Conservation (phyloP, 805 yeast species). For the Metschnikowia continentalis region DNA sequence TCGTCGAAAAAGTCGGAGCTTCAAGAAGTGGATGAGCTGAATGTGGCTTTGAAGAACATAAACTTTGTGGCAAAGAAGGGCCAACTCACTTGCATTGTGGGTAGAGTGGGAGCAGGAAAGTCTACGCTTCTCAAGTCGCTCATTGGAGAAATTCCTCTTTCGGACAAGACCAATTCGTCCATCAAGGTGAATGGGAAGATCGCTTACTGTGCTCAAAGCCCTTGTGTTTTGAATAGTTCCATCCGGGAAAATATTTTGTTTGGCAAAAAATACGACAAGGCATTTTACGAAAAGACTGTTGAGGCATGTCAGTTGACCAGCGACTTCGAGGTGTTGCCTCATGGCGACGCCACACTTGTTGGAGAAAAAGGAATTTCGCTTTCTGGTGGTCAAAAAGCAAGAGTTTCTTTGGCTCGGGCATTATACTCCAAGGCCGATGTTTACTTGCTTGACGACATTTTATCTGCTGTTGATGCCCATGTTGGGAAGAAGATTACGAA, state of each 20-base stretch:
- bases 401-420: slow-evolving; percentile 65
- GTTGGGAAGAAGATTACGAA: slow-evolving; percentile 56
- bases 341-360: slow-evolving; percentile 51
- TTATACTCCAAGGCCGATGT: slow-evolving; percentile 60
- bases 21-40: slow-evolving; percentile 38
- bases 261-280: slow-evolving; percentile 43
- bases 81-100: slow-evolving; percentile 55
- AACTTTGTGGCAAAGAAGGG: slow-evolving; percentile 51
- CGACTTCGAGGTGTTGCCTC: slow-evolving; percentile 46
- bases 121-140: slow-evolving; percentile 53
- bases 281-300: slow-evolving; percentile 39
- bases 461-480: slow-evolving; percentile 71
- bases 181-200: slow-evolving; percentile 36
- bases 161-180: slow-evolving; percentile 6
- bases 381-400: slow-evolving; percentile 61
- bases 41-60: slow-evolving; percentile 43
- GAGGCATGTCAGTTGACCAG: slow-evolving; percentile 47
- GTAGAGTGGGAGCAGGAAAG: slow-evolving; percentile 67
- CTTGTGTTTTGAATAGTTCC: slow-evolving; percentile 51
- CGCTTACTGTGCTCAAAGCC: slow-evolving; percentile 60
- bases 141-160: slow-evolving; percentile 44
- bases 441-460: slow-evolving; percentile 58
- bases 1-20: slow-evolving; percentile 18
- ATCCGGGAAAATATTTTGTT: slow-evolving; percentile 49
- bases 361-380: slow-evolving; percentile 61